These are phyloP conservation scores for Craspedostauros australis DNA, from an alignment of 108 stramenopile genomes.

Conservation along the genomic window DNA sequence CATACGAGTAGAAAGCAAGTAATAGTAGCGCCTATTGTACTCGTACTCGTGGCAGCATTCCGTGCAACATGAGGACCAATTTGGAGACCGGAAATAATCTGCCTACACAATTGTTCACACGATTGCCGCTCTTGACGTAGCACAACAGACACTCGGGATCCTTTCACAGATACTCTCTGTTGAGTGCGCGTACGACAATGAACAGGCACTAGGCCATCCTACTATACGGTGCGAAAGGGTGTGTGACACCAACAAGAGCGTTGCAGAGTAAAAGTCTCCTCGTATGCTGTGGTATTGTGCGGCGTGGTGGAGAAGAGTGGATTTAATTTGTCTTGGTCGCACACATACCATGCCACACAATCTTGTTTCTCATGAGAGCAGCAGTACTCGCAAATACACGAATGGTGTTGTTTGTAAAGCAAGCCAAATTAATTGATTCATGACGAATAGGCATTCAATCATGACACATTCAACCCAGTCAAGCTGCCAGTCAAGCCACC, in stretches of 20 bases:
- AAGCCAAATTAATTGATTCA: not conserved
- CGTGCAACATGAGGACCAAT: not conserved
- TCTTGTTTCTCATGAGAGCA: not conserved
- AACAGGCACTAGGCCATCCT: no score
- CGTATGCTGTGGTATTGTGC: no score
- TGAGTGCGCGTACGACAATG: no score
- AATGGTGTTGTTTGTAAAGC: not conserved
- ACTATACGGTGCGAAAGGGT: no score
- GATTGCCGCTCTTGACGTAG: not conserved
- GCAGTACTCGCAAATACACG: not conserved
- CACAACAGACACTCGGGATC: not conserved
- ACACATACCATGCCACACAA: not conserved
- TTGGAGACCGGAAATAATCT: not conserved
- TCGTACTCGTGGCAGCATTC: not conserved
- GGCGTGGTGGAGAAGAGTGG: no score
- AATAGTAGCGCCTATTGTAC: not conserved
- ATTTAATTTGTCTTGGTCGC: no score
- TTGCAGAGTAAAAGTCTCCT: no score
- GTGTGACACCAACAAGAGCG: no score
- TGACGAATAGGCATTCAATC: not conserved
- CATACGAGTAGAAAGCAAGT: conserved; percentile 5
- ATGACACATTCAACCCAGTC: no score
- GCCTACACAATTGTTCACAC: not conserved
- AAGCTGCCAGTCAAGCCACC: no score
- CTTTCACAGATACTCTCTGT: no score